phyloP scores from a whole-genome alignment of 2,329 filamentous ascomycete genomes.

The Penicillium brevicompactum region DNA sequence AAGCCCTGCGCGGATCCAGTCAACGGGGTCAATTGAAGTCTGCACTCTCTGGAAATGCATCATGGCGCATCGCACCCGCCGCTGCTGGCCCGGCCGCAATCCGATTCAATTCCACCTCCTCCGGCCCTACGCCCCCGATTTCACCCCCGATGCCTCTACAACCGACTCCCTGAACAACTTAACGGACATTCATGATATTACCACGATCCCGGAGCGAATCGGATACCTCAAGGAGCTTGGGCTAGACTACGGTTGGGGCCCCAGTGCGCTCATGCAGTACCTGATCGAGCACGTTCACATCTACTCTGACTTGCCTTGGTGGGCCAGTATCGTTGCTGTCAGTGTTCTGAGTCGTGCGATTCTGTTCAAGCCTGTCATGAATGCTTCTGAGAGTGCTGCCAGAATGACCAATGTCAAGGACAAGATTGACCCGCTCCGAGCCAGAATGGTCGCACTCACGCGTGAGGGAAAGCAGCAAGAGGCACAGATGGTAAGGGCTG shows the following conservation, averaged over 20 bases:
- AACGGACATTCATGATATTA: constrained; percentile 40
- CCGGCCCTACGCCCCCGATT: constrained; percentile 20
- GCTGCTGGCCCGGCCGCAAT: constrained; percentile 28
- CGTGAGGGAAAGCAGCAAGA: constrained; percentile 50
- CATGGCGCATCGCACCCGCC: constrained; percentile 27
- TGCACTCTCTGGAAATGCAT: constrained; percentile 21
- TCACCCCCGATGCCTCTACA: constrained; percentile 13
- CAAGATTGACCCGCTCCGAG: constrained; percentile 57
- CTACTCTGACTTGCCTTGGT: constrained; percentile 76
- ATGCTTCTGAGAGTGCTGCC: constrained; percentile 63
- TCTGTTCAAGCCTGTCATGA: constrained; percentile 67
- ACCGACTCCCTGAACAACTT: constrained; percentile 14
- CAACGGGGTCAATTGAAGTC: constrained; percentile 23
- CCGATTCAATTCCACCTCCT: constrained; percentile 44
- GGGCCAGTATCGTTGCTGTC: constrained; percentile 68
- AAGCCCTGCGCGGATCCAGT: constrained; percentile 22
- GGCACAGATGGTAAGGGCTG: constrained; percentile 49
- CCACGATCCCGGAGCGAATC: constrained; percentile 70
- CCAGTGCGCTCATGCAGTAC: constrained; percentile 73
- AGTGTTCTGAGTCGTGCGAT: constrained; percentile 65
- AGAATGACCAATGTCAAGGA: constrained; percentile 64
- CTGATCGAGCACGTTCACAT: constrained; percentile 81
- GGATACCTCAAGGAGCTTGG: constrained; percentile 83
- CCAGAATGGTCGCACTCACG: constrained; percentile 54
- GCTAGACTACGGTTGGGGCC: constrained; percentile 83